These are phyloP conservation scores for Umbelopsis ramanniana DNA, from an alignment of 192 early-diverging fungal species.

Conservation along the genomic window DNA sequence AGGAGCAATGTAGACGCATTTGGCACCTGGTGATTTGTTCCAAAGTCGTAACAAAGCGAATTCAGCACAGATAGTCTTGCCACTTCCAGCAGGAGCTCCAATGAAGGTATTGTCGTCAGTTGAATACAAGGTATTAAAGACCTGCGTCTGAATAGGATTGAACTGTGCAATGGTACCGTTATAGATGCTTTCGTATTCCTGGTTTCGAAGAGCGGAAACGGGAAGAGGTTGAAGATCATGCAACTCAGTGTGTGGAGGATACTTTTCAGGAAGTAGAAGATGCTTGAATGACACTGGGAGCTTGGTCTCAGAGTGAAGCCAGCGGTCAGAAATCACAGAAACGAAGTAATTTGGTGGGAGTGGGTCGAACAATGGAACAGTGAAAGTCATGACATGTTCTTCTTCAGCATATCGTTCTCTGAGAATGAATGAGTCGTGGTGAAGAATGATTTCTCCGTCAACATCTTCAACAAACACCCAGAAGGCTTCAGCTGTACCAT, in stretches of 20 bases:
- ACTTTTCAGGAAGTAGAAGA: conserved; percentile 84
- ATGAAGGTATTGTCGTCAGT: conserved; percentile 85
- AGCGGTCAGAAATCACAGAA: conserved; percentile 92
- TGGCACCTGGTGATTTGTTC: conserved; percentile 60
- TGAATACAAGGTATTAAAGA: conserved; percentile 96
- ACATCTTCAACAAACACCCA: conserved; percentile 97
- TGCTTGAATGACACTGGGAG: conserved; percentile 90
- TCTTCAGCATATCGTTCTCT: conserved; percentile 69
- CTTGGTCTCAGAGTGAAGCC: conserved; percentile 90
- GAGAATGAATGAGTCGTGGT: conserved; percentile 91
- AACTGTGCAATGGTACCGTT: conserved; percentile 88
- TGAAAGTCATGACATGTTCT: conserved; percentile 77
- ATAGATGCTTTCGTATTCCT: conserved; percentile 87
- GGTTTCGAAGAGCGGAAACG: conserved; percentile 79
- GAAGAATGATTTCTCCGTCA: conserved; percentile 87
- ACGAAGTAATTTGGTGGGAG: conserved; percentile 91
- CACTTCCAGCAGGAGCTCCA: conserved; percentile 97
- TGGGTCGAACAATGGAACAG: conserved; percentile 91
- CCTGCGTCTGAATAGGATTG: conserved; percentile 98
- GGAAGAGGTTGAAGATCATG: conserved; percentile 93
- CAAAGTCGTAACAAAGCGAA: conserved; percentile 86
- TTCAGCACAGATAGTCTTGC: conserved; percentile 97
- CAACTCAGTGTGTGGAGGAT: conserved; percentile 89
- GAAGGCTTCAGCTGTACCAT: conserved; percentile 90
- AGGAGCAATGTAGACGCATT: conserved; percentile 97